Conservation (phyloP, 2,329 filamentous ascomycete species). For the Didymosphaeria variabile region DNA sequence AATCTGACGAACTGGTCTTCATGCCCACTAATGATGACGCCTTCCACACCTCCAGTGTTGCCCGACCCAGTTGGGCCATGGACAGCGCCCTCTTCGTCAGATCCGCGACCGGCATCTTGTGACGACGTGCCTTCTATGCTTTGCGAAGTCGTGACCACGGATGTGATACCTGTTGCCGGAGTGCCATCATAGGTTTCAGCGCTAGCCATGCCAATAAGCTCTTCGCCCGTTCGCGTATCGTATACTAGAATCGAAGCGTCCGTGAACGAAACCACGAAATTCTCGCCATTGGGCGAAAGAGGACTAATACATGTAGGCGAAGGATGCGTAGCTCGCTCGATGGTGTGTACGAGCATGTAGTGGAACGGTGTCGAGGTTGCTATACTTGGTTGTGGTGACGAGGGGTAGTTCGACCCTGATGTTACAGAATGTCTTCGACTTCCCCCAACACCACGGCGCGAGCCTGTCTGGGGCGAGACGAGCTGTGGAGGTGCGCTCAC, state of each 20-base stretch:
- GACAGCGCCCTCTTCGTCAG: slow-evolving; percentile 76
- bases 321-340: slow-evolving; percentile 72
- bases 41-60: slow-evolving; percentile 78
- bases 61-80: slow-evolving; percentile 85
- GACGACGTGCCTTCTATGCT: slow-evolving; percentile 72
- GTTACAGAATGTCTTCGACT: slow-evolving; percentile 92
- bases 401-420: slow-evolving; percentile 90
- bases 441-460: slow-evolving; percentile 73
- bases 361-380: slow-evolving; percentile 88
- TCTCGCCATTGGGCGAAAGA: slow-evolving; percentile 81
- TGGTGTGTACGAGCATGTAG: slow-evolving; percentile 87
- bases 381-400: slow-evolving; percentile 85
- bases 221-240: slow-evolving; percentile 90
- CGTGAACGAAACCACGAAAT: slow-evolving; percentile 91
- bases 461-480: slow-evolving; percentile 79
- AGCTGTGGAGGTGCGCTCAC: slow-evolving; percentile 89
- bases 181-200: slow-evolving; percentile 93
- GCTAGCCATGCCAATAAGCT: slow-evolving; percentile 91
- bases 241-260: slow-evolving; percentile 92
- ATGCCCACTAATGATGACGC: slow-evolving; percentile 94
- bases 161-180: slow-evolving; percentile 83
- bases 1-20: slow-evolving; percentile 96
- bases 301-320: slow-evolving; percentile 94
- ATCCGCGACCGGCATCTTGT: slow-evolving; percentile 68
- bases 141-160: slow-evolving; percentile 85